phyloP scores from a whole-genome alignment of 2,329 filamentous ascomycete genomes.

The Hirsutella thompsonii region DNA sequence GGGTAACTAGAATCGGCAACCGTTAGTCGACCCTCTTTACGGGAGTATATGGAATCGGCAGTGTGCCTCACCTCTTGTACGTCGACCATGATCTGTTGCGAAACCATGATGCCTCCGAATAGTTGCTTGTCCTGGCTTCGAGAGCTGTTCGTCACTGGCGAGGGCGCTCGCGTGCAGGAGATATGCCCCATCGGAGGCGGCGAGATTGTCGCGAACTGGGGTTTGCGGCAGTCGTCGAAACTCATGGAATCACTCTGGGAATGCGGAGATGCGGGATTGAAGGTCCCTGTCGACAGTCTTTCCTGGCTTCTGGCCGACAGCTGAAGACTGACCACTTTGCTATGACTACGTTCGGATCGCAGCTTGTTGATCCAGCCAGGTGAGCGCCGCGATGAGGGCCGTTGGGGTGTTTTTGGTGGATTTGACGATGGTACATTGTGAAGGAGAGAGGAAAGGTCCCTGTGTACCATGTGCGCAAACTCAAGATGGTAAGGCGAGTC shows the following conservation, averaged over 20 bases:
- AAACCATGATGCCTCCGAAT: constrained; percentile 48
- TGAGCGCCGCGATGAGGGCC: not conserved
- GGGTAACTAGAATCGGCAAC: not conserved
- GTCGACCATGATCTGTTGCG: constrained; percentile 47
- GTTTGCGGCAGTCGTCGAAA: constrained; percentile 5
- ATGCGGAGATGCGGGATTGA: constrained; percentile 2
- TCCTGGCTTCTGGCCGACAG: constrained; percentile 5
- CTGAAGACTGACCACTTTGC: not conserved
- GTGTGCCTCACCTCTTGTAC: constrained; percentile 11
- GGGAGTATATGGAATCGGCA: not conserved
- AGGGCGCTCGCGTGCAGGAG: not conserved
- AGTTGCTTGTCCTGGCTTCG: constrained; percentile 12
- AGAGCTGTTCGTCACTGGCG: not conserved
- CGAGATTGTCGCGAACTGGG: not conserved
- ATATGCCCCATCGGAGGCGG: constrained; percentile 10
- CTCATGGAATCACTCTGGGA: constrained; percentile 4
- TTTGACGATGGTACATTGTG: constrained; percentile 8
- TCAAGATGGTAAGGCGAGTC: constrained; percentile 33
- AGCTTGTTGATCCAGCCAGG: not conserved
- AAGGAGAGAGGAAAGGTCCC: constrained; percentile 36
- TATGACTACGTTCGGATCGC: not conserved
- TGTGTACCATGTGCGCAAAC: constrained; percentile 47
- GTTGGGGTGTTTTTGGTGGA: not conserved
- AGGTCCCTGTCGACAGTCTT: constrained; percentile 2
- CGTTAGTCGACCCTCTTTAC: not conserved